A percentile compares a stretch with the other conserved stretches of the same genome.
Conservation (phyloP, 495 filamentous ascomycete species). For the Penicillium daleae region DNA sequence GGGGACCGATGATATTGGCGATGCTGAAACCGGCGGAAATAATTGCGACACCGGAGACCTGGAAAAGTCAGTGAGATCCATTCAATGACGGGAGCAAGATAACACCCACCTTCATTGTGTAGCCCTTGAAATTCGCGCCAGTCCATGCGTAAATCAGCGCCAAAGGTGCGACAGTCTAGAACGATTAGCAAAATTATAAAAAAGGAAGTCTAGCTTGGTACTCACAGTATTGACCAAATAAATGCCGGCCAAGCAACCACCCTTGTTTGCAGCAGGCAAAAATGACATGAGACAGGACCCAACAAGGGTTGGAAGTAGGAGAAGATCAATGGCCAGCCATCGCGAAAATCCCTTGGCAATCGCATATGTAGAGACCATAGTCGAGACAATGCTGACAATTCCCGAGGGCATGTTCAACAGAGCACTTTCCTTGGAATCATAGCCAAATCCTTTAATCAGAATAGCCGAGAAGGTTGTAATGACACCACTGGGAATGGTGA, state of each 20-base stretch:
- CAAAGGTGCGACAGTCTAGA: slow-evolving; percentile 38
- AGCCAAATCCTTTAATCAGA: slow-evolving; percentile 52
- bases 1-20: slow-evolving; percentile 62
- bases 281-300: slow-evolving; percentile 65
- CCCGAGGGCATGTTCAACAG: slow-evolving; percentile 70
- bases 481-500: slow-evolving; percentile 54
- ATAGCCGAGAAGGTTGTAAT: slow-evolving; percentile 54
- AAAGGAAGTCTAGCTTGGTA: not conserved
- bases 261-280: slow-evolving; percentile 40
- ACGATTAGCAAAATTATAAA: not conserved
- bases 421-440: slow-evolving; percentile 45
- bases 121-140: slow-evolving; percentile 44
- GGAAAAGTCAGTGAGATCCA: not conserved
- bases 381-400: slow-evolving; percentile 57
- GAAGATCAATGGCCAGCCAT: slow-evolving; percentile 48
- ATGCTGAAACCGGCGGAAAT: slow-evolving; percentile 53
- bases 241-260: slow-evolving; percentile 62
- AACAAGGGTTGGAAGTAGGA: slow-evolving; percentile 47
- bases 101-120: slow-evolving; percentile 47
- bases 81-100: not conserved
- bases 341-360: slow-evolving; percentile 45
- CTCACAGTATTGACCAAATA: slow-evolving; percentile 60
- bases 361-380: slow-evolving; percentile 51
- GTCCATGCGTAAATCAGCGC: slow-evolving; percentile 51
- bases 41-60: slow-evolving; percentile 38